Conservation (phyloP, 176 grass and related monocot species). For the Oryza meridionalis region DNA sequence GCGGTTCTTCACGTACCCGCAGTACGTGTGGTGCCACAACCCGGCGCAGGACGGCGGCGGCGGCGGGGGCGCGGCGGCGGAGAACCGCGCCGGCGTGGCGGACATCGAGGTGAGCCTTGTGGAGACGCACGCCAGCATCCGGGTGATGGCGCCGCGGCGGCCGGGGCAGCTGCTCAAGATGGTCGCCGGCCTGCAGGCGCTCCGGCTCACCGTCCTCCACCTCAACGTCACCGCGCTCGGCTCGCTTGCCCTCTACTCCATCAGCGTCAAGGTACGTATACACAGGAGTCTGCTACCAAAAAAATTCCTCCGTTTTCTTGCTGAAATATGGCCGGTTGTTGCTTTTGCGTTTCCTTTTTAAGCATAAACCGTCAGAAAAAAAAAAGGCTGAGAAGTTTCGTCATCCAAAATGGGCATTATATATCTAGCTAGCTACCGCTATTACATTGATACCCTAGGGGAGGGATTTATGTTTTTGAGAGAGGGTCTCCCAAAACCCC, state of each 20-base stretch:
- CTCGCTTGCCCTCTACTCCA: slow-evolving; percentile 72
- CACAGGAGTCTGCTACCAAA: background rate
- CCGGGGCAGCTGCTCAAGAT: slow-evolving; percentile 71
- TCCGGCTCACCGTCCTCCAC: slow-evolving; percentile 72
- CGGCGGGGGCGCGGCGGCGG: background rate
- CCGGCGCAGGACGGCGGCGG: slow-evolving; percentile 3
- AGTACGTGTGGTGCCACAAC: slow-evolving; percentile 67
- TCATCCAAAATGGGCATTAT: background rate
- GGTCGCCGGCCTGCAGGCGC: slow-evolving; percentile 64
- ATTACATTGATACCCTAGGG: too few relatives aligned
- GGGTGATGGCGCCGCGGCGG: slow-evolving; percentile 56
- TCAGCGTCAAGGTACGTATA: slow-evolving; percentile 77
- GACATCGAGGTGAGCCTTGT: slow-evolving; percentile 84
- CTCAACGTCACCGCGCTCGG: slow-evolving; percentile 69
- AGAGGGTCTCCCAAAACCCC: background rate
- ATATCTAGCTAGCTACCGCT: too few relatives aligned
- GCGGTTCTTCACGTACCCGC: slow-evolving; percentile 85
- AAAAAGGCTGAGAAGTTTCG: background rate
- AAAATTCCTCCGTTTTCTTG: too few relatives aligned
- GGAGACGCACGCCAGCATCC: slow-evolving; percentile 76
- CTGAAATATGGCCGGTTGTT: too few relatives aligned
- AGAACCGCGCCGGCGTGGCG: slow-evolving; percentile 49
- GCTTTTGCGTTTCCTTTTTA: background rate
- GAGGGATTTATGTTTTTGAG: too few relatives aligned
- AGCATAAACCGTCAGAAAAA: background rate